A percentile compares a stretch with the other conserved stretches of the same genome.
These are phyloP conservation scores for Tilletia indica DNA, from an alignment of 1,284 basidiomycete species.

Conservation along the genomic window DNA sequence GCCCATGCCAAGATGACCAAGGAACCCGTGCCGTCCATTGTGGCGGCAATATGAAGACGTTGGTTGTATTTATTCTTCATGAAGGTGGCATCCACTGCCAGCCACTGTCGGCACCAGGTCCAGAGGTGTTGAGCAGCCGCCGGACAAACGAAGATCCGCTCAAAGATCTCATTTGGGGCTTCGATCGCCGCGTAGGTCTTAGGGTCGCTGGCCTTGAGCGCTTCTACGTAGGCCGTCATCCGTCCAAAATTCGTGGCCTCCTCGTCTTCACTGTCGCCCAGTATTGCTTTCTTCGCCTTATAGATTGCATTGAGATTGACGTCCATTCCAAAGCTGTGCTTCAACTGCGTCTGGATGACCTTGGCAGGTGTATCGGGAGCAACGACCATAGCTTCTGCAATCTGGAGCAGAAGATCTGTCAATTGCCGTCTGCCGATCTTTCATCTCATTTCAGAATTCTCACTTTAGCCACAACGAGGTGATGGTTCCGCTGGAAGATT, in stretches of 20 bases:
- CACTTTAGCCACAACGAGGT: neutral
- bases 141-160: neutral
- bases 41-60: neutral
- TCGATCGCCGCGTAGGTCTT: neutral
- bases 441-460: neutral
- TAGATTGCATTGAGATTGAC: neutral
- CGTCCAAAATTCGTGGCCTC: neutral
- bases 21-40: neutral
- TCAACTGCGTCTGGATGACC: neutral
- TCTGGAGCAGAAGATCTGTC: neutral
- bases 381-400: neutral
- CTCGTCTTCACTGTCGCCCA: neutral
- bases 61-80: neutral
- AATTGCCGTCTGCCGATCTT: too few relatives aligned
- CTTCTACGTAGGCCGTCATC: neutral
- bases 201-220: neutral
- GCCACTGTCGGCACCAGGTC: neutral
- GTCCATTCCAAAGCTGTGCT: neutral
- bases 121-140: neutral
- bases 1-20: neutral
- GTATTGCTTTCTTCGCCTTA: neutral
- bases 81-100: conserved; percentile 3
- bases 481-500: neutral
- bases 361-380: neutral
- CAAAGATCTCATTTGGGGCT: neutral